Percentiles rank a stretch among this genome's conserved stretches.
These are phyloP conservation scores for Nemania abortiva DNA, from an alignment of 2,329 filamentous ascomycete genomes.

Conservation along the genomic window DNA sequence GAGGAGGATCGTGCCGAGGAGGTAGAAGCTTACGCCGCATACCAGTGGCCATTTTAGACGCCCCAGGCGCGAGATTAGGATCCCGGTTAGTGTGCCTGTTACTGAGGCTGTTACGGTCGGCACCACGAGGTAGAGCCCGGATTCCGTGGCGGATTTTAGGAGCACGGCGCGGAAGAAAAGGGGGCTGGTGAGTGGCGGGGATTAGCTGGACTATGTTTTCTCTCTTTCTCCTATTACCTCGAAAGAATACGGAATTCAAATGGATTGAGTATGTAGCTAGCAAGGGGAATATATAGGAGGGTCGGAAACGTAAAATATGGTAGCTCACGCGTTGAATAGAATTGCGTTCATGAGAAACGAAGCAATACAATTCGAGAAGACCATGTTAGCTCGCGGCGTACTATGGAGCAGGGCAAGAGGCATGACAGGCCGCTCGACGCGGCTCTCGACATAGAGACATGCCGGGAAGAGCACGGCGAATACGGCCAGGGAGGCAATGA, in stretches of 20 bases:
- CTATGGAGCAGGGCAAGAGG: slow-evolving; percentile 65
- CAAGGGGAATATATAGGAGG: not conserved
- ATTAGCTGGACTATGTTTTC: not conserved
- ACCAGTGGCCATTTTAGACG: slow-evolving; percentile 71
- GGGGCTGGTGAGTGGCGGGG: slow-evolving; percentile 60
- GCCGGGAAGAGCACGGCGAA: slow-evolving; percentile 62
- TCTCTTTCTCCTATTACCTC: not conserved
- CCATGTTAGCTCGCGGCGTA: slow-evolving; percentile 67
- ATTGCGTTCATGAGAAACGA: slow-evolving; percentile 67
- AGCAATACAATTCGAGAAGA: slow-evolving; percentile 66
- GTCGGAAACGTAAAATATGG: not conserved
- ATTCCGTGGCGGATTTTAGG: slow-evolving; percentile 74
- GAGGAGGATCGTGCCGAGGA: slow-evolving; percentile 65
- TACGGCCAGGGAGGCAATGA: slow-evolving; percentile 63
- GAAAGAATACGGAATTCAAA: too few species aligned
- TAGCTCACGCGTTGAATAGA: slow-evolving; percentile 67
- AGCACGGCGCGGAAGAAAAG: slow-evolving; percentile 83
- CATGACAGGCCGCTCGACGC: slow-evolving; percentile 68
- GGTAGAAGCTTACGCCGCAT: slow-evolving; percentile 60
- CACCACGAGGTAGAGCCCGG: slow-evolving; percentile 77
- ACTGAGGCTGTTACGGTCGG: slow-evolving; percentile 69
- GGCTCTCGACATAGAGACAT: slow-evolving; percentile 66
- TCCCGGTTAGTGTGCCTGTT: slow-evolving; percentile 69
- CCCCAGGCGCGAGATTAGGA: slow-evolving; percentile 70
- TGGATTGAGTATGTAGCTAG: not conserved